phyloP scores from a whole-genome alignment of 352 stramenopile species.

The Pythium dissimile region DNA sequence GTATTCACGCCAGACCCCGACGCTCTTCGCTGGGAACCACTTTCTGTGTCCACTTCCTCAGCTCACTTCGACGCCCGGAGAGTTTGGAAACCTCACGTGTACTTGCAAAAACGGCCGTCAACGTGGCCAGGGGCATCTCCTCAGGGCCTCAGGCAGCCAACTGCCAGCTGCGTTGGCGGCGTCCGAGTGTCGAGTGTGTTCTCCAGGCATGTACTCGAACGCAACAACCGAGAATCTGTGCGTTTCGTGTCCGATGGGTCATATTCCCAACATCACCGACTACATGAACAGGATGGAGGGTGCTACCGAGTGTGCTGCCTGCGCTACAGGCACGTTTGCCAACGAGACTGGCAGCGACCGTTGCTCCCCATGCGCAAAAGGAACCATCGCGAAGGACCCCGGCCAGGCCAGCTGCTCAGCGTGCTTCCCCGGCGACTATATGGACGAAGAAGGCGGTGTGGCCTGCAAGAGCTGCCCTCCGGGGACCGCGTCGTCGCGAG shows the following conservation, averaged over 20 bases:
- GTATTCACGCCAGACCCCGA: background rate
- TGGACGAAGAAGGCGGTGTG: constrained; percentile 14
- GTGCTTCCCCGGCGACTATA: constrained; percentile 45
- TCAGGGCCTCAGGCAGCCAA: no score
- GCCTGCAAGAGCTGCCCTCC: constrained; percentile 36
- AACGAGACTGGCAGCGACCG: constrained; percentile 25
- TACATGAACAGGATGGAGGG: background rate
- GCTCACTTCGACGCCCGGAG: background rate
- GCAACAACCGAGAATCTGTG: constrained; percentile 41
- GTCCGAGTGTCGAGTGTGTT: constrained; percentile 32
- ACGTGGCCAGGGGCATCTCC: background rate
- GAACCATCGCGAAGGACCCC: constrained; percentile 24
- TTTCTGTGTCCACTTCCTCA: constrained; percentile 23
- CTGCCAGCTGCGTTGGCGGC: constrained; percentile 8
- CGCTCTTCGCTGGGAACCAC: constrained; percentile 21
- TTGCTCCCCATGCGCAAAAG: constrained; percentile 30
- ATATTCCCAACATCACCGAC: constrained; percentile 7
- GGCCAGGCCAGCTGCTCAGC: constrained; percentile 31
- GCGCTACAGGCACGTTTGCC: constrained; percentile 41
- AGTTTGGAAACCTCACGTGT: constrained; percentile 16
- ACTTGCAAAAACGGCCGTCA: constrained; percentile 9
- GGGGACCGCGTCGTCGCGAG: constrained; percentile 28
- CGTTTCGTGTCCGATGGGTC: constrained; percentile 29
- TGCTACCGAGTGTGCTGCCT: constrained; percentile 30
- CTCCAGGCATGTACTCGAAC: constrained; percentile 41